These are phyloP conservation scores for Suillus brevipes DNA, from an alignment of 768 basidiomycete genomes.

Conservation along the genomic window DNA sequence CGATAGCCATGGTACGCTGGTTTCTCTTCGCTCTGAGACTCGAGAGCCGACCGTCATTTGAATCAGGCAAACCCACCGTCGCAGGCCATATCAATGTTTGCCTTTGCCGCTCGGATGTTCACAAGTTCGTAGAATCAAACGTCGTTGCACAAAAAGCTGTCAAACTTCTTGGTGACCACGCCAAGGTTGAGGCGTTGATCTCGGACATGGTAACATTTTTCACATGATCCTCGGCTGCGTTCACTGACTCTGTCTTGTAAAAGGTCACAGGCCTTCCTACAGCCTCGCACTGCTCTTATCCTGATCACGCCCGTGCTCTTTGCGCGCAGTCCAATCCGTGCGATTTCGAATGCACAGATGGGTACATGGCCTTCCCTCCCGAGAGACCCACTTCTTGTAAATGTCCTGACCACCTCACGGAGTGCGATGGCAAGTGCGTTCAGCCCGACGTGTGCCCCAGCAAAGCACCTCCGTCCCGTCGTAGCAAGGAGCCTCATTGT, in stretches of 20 bases:
- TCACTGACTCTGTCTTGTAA: not conserved
- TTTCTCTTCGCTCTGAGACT: no score
- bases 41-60: not conserved
- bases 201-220: slow-evolving; percentile 22
- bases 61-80: slow-evolving; percentile 19
- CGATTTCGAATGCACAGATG: slow-evolving; percentile 30
- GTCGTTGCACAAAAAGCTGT: slow-evolving; percentile 23
- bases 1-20: slow-evolving; percentile 11
- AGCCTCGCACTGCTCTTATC: slow-evolving; percentile 32
- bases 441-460: slow-evolving; percentile 21
- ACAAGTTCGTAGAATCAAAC: slow-evolving; percentile 24
- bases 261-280: slow-evolving; percentile 24
- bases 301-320: slow-evolving; percentile 26
- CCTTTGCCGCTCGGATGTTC: slow-evolving; percentile 31
- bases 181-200: slow-evolving; percentile 23
- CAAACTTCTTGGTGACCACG: slow-evolving; percentile 20
- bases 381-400: slow-evolving; percentile 24
- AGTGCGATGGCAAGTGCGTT: slow-evolving; percentile 35
- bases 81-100: slow-evolving; percentile 30
- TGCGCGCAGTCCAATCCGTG: slow-evolving; percentile 25
- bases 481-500: slow-evolving; percentile 24
- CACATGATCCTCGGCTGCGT: not conserved
- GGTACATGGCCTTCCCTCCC: slow-evolving; percentile 24
- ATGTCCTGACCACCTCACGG: slow-evolving; percentile 26
- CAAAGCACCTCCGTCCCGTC: slow-evolving; percentile 18